A percentile compares a stretch with the other conserved stretches of the same genome.
phyloP scores from a whole-genome alignment of 345 rosid species.

The Erodium maritimum region DNA sequence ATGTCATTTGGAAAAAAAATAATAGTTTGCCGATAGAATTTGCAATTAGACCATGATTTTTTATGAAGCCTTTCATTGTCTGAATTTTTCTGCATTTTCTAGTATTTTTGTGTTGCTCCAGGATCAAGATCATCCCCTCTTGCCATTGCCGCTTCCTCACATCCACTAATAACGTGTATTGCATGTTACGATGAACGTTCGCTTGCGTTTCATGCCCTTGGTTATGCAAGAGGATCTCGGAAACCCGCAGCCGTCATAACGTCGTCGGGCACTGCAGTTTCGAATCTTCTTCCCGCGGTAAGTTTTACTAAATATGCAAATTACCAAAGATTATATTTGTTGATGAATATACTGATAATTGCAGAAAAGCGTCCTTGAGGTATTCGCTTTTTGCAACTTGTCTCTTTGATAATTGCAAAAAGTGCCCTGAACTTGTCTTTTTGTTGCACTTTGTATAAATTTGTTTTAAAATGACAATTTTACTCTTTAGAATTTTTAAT shows the following conservation, averaged over 20 bases:
- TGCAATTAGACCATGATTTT: no score
- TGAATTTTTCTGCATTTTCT: constrained; percentile 30
- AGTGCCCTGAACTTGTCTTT: no score
- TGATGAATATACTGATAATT: background rate
- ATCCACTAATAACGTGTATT: constrained; percentile 61
- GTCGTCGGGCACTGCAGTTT: constrained; percentile 95
- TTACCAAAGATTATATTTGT: background rate
- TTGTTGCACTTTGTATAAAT: no score
- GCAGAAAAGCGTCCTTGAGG: no score
- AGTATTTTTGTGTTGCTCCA: constrained; percentile 95
- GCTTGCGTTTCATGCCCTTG: constrained; percentile 89
- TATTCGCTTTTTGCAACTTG: no score
- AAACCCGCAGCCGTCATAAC: constrained; percentile 81
- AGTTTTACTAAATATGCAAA: constrained; percentile 22
- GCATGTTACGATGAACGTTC: constrained; percentile 92
- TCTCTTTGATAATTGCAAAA: no score
- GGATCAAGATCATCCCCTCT: constrained; percentile 96
- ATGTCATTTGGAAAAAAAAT: no score
- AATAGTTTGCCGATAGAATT: no score
- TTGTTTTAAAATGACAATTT: no score
- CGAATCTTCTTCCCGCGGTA: constrained; percentile 97
- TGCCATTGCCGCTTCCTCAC: constrained; percentile 82
- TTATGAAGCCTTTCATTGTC: background rate
- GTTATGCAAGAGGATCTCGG: constrained; percentile 75
- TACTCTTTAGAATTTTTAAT: no score